These are phyloP conservation scores for Exophiala spinifera DNA, from an alignment of 2,329 filamentous ascomycete genomes.

Conservation along the genomic window DNA sequence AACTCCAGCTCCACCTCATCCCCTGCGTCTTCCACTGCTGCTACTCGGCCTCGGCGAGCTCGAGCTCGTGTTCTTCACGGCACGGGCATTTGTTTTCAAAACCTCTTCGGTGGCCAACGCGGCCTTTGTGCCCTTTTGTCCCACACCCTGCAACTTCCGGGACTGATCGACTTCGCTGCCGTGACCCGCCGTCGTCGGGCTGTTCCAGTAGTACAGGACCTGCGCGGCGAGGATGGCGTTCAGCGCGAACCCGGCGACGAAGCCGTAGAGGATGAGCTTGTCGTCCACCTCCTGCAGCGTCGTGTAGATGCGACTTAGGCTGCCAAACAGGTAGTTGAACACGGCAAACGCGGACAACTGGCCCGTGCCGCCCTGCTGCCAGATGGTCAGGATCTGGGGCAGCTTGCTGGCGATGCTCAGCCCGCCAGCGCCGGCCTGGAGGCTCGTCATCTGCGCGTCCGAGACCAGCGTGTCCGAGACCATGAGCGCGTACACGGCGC, in stretches of 20 bases:
- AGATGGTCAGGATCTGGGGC: constrained; percentile 87
- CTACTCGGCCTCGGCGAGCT: constrained; percentile 16
- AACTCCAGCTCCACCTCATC: too few relatives aligned
- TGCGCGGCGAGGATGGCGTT: constrained; percentile 83
- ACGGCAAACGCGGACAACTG: constrained; percentile 97
- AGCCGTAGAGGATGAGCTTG: constrained; percentile 91
- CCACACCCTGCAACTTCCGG: constrained; percentile 13
- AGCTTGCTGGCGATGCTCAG: constrained; percentile 86
- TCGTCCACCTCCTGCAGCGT: constrained; percentile 97
- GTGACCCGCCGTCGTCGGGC: constrained; percentile 27
- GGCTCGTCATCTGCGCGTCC: constrained; percentile 63
- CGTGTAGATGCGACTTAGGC: constrained; percentile 92
- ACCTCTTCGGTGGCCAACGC: constrained; percentile 24
- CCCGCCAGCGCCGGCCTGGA: constrained; percentile 81
- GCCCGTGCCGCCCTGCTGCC: constrained; percentile 79
- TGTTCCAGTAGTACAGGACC: constrained; percentile 97
- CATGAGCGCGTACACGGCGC: constrained; percentile 67
- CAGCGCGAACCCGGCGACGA: constrained; percentile 84
- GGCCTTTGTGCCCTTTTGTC: constrained; percentile 18
- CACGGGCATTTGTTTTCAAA: constrained; percentile 15
- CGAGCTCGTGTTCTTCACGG: constrained; percentile 4
- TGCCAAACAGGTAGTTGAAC: constrained; percentile 95
- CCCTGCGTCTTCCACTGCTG: constrained; percentile 25
- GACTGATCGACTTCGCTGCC: constrained; percentile 22
- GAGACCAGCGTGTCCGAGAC: constrained; percentile 61